phyloP scores from a whole-genome alignment of 192 early-diverging fungal species.

The Podila verticillata region DNA sequence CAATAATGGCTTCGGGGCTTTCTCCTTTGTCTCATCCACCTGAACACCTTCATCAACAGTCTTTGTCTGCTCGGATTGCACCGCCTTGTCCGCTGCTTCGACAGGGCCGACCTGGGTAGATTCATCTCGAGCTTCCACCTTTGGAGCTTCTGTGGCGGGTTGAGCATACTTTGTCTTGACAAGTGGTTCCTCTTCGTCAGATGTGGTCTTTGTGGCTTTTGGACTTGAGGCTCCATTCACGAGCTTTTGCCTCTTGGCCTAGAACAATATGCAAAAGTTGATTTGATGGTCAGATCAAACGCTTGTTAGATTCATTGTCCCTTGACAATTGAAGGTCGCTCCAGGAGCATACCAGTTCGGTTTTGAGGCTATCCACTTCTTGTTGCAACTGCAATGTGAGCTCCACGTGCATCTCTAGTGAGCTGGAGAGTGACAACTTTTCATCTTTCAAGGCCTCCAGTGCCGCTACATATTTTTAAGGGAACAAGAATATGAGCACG shows the following conservation, averaged over 20 bases:
- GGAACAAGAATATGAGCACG: not conserved
- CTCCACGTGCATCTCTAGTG: constrained; percentile 41
- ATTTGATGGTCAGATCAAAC: not conserved
- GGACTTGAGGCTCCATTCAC: constrained; percentile 1
- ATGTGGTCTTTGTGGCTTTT: not conserved
- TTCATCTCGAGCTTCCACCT: constrained; percentile 15
- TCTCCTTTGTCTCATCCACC: constrained; percentile 5
- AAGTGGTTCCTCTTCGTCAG: constrained; percentile 13
- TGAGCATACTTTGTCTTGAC: not conserved
- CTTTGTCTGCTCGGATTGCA: constrained; percentile 23
- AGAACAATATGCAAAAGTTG: not conserved
- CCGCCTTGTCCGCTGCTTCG: constrained; percentile 32
- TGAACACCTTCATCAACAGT: constrained; percentile 35
- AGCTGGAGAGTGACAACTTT: constrained; percentile 27
- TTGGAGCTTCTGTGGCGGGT: too few relatives aligned
- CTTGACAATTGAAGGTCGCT: not conserved
- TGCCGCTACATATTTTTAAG: constrained; percentile 6
- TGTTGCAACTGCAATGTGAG: constrained; percentile 40
- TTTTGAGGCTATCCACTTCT: constrained; percentile 25
- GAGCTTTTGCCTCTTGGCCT: constrained; percentile 17
- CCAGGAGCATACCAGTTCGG: constrained; percentile 6
- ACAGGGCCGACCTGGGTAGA: constrained; percentile 27
- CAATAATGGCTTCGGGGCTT: not conserved
- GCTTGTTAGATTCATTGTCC: not conserved
- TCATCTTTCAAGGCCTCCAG: constrained; percentile 34